Base-by-base conservation (phyloP, 768 basidiomycete species). In the Trametes meyenii region DNA sequence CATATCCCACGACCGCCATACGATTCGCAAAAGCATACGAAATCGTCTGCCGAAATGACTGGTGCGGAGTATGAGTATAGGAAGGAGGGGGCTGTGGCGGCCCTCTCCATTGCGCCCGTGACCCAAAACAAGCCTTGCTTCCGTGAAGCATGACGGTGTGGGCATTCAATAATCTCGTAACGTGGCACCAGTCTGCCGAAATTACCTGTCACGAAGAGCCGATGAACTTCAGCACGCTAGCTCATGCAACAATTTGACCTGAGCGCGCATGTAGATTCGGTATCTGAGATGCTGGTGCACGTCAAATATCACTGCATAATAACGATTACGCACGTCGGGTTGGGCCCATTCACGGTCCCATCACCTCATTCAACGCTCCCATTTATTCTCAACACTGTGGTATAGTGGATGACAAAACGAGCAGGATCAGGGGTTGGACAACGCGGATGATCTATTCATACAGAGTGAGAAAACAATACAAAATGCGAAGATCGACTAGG, bases 401-500 rank as follows among this genome's bases (percentile, higher is more conserved):
- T 8, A 8, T 33, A 3, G 29, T 8, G 8, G 8, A 8, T 8
- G 29, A 3, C 29, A 33, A 3, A 33, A 8, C 29, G 29, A 8
- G 29, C 29, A 3, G 8, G 29, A 8, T 33, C 29, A 33, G 4
- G 8, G 29, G 8, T 33, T 3, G 8, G 29, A 33, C 29, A 33
- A 33, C 29, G 29, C 29, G 4, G 8, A 33, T 33, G 29, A 33
- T 48, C 21, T 36, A 46, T 39, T 26, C 19, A 23, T 38, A 52
- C 49, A 50, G 12, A 11, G 10, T 11, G 10, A 19, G 35, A 2
- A 63, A 45, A 36, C 45, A n/a, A 51, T 57, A 35, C 59, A 36
- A 21, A 14, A 43, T 19, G 24, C 21, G 12, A 19, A 26, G 12
- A 50, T 3, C 23, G 16, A 68, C 60, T 85, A 66, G 81, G 12